Evolutionary conservation across 2,329 filamentous ascomycete species (phyloP).

Genomic region (Immersiporthe knoxdaviesiana): DNA sequence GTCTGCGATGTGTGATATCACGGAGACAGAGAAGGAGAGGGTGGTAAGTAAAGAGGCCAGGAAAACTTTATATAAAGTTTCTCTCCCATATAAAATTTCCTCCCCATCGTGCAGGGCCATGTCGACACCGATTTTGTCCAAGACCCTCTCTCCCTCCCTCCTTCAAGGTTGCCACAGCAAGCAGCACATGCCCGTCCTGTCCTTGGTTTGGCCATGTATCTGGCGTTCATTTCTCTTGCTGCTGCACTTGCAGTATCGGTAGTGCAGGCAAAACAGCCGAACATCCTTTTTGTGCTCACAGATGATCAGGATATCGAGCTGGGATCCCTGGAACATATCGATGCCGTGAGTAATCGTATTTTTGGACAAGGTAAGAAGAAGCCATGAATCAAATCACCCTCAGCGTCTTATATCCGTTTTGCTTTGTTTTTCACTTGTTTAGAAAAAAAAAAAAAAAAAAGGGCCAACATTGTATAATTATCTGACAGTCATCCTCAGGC

Average conservation of each 20-base stretch:
- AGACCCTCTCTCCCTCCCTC: not conserved
- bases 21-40: not conserved
- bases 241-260: conserved; percentile 24
- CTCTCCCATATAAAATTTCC: too few species aligned
- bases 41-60: not conserved
- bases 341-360: conserved; percentile 22
- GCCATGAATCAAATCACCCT: not conserved
- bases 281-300: conserved; percentile 28
- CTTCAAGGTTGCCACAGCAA: not conserved
- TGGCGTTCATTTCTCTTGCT: conserved; percentile 20
- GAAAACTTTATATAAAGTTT: not conserved
- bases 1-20: not conserved
- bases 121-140: not conserved
- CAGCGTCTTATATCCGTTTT: too few species aligned
- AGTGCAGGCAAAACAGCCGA: conserved; percentile 28
- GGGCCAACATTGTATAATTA: not conserved
- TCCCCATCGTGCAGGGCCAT: too few species aligned
- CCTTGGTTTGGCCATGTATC: conserved; percentile 21
- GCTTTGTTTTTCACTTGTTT: too few species aligned
- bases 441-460: too few species aligned
- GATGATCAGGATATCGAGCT: conserved; percentile 30
- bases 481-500: conserved; percentile 13
- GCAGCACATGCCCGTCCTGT: not conserved
- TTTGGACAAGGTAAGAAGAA: conserved; percentile 21
- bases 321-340: conserved; percentile 23